These are phyloP conservation scores for Fonsecaea pugnacius DNA, from an alignment of 2,329 filamentous ascomycete genomes.

Conservation along the genomic window DNA sequence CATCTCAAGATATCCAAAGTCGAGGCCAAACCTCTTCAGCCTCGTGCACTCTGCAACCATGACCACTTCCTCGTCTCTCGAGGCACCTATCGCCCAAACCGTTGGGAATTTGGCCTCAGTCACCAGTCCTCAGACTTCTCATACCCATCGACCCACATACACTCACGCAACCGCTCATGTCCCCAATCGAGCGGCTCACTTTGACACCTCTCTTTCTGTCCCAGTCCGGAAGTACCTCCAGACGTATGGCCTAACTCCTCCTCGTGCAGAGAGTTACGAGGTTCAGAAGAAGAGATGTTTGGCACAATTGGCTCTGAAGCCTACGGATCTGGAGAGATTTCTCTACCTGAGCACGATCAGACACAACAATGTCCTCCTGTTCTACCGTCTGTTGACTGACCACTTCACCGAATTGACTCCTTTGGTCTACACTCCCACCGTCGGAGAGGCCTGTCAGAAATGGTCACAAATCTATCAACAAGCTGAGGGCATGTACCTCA, in stretches of 20 bases:
- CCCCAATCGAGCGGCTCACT: conserved; percentile 44
- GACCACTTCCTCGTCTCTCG: conserved; percentile 20
- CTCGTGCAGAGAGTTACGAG: conserved; percentile 55
- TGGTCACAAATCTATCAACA: conserved; percentile 96
- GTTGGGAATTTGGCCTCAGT: conserved; percentile 21
- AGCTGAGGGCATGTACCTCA: conserved; percentile 91
- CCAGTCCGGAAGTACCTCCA: conserved; percentile 58
- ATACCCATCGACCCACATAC: conserved; percentile 30
- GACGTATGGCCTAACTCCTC: conserved; percentile 56
- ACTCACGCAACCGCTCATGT: conserved; percentile 34
- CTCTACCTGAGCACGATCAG: conserved; percentile 55
- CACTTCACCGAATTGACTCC: conserved; percentile 55
- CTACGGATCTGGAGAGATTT: conserved; percentile 55
- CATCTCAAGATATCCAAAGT: conserved; percentile 25
- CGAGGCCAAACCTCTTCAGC: conserved; percentile 23
- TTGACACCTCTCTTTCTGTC: conserved; percentile 55
- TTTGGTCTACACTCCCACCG: conserved; percentile 57
- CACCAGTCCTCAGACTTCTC: conserved; percentile 17
- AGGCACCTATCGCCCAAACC: conserved; percentile 23
- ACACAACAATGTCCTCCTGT: conserved; percentile 59
- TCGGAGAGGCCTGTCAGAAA: conserved; percentile 93
- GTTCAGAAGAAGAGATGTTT: conserved; percentile 56
- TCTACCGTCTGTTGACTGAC: conserved; percentile 56
- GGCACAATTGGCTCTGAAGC: conserved; percentile 53
- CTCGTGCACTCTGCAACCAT: conserved; percentile 29